These are phyloP conservation scores for Suillus occidentalis DNA, from an alignment of 768 basidiomycete genomes.

Conservation along the genomic window DNA sequence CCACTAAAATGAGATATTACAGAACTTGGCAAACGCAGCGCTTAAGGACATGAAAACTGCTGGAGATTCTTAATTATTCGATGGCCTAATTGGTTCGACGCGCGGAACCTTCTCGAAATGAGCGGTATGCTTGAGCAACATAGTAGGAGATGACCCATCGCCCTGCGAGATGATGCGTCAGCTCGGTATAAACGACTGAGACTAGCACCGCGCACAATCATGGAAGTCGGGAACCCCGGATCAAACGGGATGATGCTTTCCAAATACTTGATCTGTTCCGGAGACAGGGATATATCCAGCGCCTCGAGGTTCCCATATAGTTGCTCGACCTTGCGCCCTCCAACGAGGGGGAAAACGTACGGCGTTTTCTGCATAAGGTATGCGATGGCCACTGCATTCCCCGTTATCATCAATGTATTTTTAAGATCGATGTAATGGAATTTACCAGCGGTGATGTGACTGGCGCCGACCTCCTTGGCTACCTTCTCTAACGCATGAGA, in stretches of 20 bases:
- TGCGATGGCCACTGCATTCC: constrained; percentile 33
- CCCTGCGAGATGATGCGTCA: constrained; percentile 2
- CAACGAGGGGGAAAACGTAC: constrained; percentile 37
- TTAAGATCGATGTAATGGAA: background rate
- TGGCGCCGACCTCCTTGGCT: constrained; percentile 48
- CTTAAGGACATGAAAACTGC: background rate
- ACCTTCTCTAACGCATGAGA: constrained; percentile 49
- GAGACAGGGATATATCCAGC: constrained; percentile 32
- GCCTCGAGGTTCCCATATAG: constrained; percentile 37
- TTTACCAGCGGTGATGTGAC: constrained; percentile 40
- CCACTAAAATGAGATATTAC: background rate
- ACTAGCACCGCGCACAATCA: constrained; percentile 24
- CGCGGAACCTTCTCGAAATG: constrained; percentile 12
- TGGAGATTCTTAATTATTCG: background rate
- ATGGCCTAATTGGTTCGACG: constrained; percentile 2
- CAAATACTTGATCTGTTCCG: constrained; percentile 32
- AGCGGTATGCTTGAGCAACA: constrained; percentile 1
- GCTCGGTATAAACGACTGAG: background rate
- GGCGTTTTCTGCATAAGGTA: constrained; percentile 41
- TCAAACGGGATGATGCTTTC: constrained; percentile 34
- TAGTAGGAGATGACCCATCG: constrained; percentile 2
- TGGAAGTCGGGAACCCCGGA: constrained; percentile 33
- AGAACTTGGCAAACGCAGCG: background rate
- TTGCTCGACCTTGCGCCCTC: constrained; percentile 39
- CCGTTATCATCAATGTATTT: background rate